Evolutionary conservation across 164 flowering plant species (phyloP).

Genomic region (Sextonia rubra): DNA sequence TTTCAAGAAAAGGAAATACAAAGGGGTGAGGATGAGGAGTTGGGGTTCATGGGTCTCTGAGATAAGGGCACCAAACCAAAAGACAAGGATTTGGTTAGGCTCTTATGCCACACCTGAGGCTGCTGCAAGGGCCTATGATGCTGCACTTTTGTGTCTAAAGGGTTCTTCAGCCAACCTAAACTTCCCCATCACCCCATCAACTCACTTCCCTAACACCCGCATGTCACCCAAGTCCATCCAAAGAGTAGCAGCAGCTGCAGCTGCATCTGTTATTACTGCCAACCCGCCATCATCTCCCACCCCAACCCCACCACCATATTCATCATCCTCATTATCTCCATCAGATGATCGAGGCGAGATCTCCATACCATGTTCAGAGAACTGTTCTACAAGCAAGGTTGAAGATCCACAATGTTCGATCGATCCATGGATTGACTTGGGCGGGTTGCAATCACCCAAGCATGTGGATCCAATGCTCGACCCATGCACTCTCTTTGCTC

Average conservation of each 20-base stretch:
- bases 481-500: slow-evolving; percentile 11
- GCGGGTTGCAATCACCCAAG: slow-evolving; percentile 21
- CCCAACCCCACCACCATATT: neutral
- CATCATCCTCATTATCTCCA: slow-evolving; percentile 6
- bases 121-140: slow-evolving; percentile 97
- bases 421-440: slow-evolving; percentile 22
- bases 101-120: slow-evolving; percentile 91
- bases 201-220: slow-evolving; percentile 17
- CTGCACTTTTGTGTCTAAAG: slow-evolving; percentile 85
- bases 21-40: slow-evolving; percentile 96
- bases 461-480: slow-evolving; percentile 15
- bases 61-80: slow-evolving; percentile 88
- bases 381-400: slow-evolving; percentile 3
- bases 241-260: slow-evolving; percentile 77
- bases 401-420: slow-evolving; percentile 5
- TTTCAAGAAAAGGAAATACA: slow-evolving; percentile 58
- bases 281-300: slow-evolving; percentile 7
- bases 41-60: slow-evolving; percentile 99
- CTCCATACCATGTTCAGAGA: slow-evolving; percentile 11
- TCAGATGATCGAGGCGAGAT: slow-evolving; percentile 14
- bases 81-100: slow-evolving; percentile 92
- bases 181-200: slow-evolving; percentile 48
- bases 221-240: slow-evolving; percentile 88
- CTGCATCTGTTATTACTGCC: slow-evolving; percentile 7
- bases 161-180: slow-evolving; percentile 83